A percentile compares a stretch with the other conserved stretches of the same genome.
phyloP scores from a whole-genome alignment of 139 green algal species.

The Coccomyxa sp. region DNA sequence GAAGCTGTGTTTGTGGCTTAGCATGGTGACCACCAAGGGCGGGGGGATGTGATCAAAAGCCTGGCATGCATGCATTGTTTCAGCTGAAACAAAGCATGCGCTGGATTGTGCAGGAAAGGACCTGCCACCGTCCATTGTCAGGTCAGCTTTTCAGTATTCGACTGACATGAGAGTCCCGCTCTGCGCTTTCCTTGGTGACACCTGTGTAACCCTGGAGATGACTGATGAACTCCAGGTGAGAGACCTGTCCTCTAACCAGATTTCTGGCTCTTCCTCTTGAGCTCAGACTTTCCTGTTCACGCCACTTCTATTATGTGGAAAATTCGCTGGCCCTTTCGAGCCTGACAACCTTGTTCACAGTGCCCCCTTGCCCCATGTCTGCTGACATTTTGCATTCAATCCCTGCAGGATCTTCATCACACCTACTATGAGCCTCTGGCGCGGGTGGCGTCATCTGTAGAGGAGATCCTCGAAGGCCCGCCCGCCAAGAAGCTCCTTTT shows the following conservation, averaged over 20 bases:
- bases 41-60: too few relatives aligned
- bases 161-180: slow-evolving; percentile 26
- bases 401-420: slow-evolving; percentile 45
- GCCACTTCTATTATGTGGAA: too few relatives aligned
- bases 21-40: not conserved
- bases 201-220: slow-evolving; percentile 68
- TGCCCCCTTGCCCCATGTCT: not conserved
- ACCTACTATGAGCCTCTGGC: slow-evolving; percentile 84
- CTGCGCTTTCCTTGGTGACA: slow-evolving; percentile 83
- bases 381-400: not conserved
- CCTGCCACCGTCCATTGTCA: slow-evolving; percentile 54
- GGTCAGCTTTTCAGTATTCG: slow-evolving; percentile 48
- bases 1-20: not conserved
- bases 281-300: too few relatives aligned
- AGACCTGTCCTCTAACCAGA: not conserved
- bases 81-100: slow-evolving; percentile 23
- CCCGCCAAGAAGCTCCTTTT: slow-evolving; percentile 86
- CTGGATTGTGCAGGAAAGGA: slow-evolving; percentile 29
- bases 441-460: slow-evolving; percentile 29
- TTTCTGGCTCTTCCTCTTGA: not conserved
- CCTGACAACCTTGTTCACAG: too few relatives aligned
- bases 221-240: slow-evolving; percentile 49
- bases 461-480: slow-evolving; percentile 48
- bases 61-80: slow-evolving; percentile 28
- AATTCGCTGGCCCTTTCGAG: too few relatives aligned